Conservation (phyloP, 441 rosid genomes). For the Aquilaria agallochum region DNA sequence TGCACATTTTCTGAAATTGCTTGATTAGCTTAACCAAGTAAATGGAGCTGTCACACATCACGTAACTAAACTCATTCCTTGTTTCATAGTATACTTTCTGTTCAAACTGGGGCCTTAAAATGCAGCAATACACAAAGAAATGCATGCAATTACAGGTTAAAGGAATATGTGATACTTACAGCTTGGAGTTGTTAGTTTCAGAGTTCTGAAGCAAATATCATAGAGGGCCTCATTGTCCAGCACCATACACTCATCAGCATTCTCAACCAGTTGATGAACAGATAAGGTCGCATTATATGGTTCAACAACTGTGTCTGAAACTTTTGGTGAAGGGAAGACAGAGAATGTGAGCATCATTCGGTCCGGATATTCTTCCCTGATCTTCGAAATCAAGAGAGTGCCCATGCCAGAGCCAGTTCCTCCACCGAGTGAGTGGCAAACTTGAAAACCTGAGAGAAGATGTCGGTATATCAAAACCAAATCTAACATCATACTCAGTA, state of each 20-base stretch:
- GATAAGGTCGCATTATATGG: conserved; percentile 39
- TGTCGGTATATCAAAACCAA: background rate
- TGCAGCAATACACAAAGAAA: no score
- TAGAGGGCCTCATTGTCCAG: conserved; percentile 33
- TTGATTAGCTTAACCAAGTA: no score
- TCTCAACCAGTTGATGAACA: conserved; percentile 33
- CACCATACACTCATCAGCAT: conserved; percentile 37
- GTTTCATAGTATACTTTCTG: no score
- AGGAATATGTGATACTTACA: conserved; percentile 16
- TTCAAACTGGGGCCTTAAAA: no score
- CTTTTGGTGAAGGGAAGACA: conserved; percentile 31
- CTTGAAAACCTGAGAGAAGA: conserved; percentile 36
- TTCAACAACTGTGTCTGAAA: conserved; percentile 34
- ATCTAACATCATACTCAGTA: background rate
- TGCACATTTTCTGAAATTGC: no score
- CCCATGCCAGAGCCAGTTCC: conserved; percentile 58
- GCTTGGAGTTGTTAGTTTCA: conserved; percentile 31
- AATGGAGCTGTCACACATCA: no score
- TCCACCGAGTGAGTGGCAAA: conserved; percentile 52
- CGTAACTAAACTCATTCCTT: no score
- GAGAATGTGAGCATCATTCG: conserved; percentile 40
- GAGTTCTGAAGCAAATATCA: conserved; percentile 34
- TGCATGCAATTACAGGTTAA: no score
- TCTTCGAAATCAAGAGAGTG: conserved; percentile 41
- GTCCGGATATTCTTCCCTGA: conserved; percentile 32